Evolutionary conservation across 2,329 filamentous ascomycete species (phyloP).

Genomic region (Fusarium guadeloupense): DNA sequence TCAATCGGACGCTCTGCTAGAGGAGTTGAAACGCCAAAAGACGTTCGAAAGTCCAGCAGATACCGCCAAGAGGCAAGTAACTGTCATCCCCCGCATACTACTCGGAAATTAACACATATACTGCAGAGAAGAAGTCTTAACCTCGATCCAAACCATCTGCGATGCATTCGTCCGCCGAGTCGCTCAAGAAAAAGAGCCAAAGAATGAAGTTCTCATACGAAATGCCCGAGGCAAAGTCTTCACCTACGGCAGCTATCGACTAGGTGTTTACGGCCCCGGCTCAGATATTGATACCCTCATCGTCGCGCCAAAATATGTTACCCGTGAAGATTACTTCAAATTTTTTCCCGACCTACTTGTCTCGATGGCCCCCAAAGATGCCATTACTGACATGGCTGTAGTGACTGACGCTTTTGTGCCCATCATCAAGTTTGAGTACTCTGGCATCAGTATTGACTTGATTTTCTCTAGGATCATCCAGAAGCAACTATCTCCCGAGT

Average conservation of each 20-base stretch:
- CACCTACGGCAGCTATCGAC: conserved; percentile 93
- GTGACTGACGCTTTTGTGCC: conserved; percentile 94
- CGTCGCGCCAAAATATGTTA: conserved; percentile 88
- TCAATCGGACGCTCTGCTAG: conserved; percentile 80
- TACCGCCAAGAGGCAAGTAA: conserved; percentile 77
- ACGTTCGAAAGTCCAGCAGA: conserved; percentile 89
- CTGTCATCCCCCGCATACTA: neutral
- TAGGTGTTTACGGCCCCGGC: conserved; percentile 93
- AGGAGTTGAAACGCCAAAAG: conserved; percentile 87
- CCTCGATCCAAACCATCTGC: conserved; percentile 79
- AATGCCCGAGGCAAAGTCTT: conserved; percentile 92
- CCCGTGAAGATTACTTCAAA: conserved; percentile 90
- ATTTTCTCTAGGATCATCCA: conserved; percentile 83
- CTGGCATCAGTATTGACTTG: conserved; percentile 91
- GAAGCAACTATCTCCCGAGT: conserved; percentile 72
- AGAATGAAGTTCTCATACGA: conserved; percentile 80
- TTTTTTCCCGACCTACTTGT: conserved; percentile 84
- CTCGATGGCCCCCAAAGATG: conserved; percentile 77
- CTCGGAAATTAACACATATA: conserved; percentile 12
- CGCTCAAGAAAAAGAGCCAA: conserved; percentile 73
- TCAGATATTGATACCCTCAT: conserved; percentile 98
- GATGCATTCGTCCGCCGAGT: conserved; percentile 89
- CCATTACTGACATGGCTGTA: conserved; percentile 84
- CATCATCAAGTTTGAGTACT: conserved; percentile 96
- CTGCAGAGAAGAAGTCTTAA: conserved; percentile 66